Percentiles rank a stretch among this genome's conserved stretches.
Conservation (phyloP, 176 grass and related monocot genomes). For the Carex cristatella region DNA sequence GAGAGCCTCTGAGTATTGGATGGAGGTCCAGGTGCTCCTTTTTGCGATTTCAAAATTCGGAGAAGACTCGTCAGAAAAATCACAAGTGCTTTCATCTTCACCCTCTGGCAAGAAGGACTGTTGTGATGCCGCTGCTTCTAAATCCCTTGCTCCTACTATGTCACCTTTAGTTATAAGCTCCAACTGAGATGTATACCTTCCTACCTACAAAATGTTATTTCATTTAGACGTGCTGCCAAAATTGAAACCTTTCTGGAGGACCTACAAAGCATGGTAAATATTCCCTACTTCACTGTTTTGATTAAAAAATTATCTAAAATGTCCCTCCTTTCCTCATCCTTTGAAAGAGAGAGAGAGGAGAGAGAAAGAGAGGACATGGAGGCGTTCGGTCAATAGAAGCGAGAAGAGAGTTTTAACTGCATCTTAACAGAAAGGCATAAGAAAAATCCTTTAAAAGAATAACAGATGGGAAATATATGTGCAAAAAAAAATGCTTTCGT, state of each 20-base stretch:
- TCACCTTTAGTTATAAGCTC: constrained; percentile 61
- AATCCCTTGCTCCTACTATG: constrained; percentile 50
- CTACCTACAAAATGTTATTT: constrained; percentile 40
- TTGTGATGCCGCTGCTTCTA: constrained; percentile 24
- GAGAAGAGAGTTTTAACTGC: not conserved
- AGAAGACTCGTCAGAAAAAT: constrained; percentile 30
- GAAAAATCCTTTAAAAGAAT: not conserved
- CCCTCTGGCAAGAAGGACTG: constrained; percentile 15
- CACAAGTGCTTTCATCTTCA: constrained; percentile 32
- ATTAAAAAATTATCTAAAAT: not conserved
- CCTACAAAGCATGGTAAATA: not conserved
- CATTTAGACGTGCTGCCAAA: not conserved
- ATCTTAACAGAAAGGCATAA: not conserved
- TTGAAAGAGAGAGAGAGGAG: not conserved
- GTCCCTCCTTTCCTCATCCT: not conserved
- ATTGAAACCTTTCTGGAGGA: not conserved
- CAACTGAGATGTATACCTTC: constrained; percentile 44
- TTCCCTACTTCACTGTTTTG: not conserved
- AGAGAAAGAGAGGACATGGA: not conserved
- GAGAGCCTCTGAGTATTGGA: constrained; percentile 57
- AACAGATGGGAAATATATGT: not conserved
- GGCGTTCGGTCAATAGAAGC: not conserved
- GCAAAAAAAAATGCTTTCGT: not conserved
- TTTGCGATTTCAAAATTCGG: constrained; percentile 14
- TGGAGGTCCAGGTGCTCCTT: constrained; percentile 56